Evolutionary conservation across 257 asterid genomes (phyloP).

Genomic region (Primulina tabacum): DNA sequence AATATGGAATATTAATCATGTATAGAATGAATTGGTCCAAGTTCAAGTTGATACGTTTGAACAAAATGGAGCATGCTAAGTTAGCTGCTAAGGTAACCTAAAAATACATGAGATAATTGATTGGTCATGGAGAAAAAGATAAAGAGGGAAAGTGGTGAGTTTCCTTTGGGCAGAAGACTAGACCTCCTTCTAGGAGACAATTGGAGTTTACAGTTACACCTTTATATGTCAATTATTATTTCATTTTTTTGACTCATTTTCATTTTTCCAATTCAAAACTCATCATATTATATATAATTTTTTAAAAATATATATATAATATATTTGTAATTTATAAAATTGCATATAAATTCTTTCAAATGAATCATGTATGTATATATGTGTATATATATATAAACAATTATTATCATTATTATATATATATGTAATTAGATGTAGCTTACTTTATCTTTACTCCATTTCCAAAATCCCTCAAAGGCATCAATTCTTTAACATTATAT

Average conservation of each 20-base stretch:
- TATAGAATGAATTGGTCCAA: background rate
- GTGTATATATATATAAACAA: too few species aligned
- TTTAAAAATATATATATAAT: too few species aligned
- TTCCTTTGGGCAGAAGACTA: background rate
- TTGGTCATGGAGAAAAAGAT: background rate
- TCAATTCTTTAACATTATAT: background rate
- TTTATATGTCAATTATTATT: background rate
- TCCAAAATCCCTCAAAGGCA: slow-evolving; percentile 2
- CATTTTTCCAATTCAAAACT: background rate
- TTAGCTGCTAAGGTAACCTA: background rate
- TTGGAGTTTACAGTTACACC: slow-evolving; percentile 4
- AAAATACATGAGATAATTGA: slow-evolving; percentile 1
- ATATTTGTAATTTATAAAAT: too few species aligned
- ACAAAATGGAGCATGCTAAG: background rate
- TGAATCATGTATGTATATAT: too few species aligned
- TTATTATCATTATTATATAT: too few species aligned
- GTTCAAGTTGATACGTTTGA: background rate
- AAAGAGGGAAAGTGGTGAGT: background rate
- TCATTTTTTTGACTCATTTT: background rate
- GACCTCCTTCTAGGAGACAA: slow-evolving; percentile 5
- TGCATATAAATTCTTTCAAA: too few species aligned
- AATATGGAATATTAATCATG: too few species aligned
- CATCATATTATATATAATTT: background rate
- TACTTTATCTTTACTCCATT: slow-evolving; percentile 1
- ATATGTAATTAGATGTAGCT: background rate